Evolutionary conservation across 2,329 filamentous ascomycete species (phyloP), one percentile per base, ranked within the genome.

Genomic region (Scopulariopsis brevicaulis): DNA sequence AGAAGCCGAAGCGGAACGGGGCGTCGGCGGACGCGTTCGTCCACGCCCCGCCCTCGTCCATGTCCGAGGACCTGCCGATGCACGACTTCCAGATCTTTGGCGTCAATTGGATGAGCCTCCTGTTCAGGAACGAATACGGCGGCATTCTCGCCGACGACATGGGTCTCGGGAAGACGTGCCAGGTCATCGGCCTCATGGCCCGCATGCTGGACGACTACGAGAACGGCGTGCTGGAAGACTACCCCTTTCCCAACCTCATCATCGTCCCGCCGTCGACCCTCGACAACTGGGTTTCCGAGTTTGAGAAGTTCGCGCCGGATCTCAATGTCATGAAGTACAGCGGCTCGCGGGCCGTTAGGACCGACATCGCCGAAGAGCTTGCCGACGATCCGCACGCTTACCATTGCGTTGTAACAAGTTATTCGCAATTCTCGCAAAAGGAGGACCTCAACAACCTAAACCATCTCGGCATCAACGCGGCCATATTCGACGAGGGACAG

Each of bases 111-210:
- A 81, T 99, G 66, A 84, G 86, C 58, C 73, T 97, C 53, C 79
- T 99, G 15, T 96, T 90, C 73, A 79, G 85, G 56, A 85, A 89
- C 59, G 79, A 85, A 32, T 81, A 95, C 56, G 93, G 90, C 53
- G 93, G 91, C 62, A 97, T 99, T 59, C 77, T 99, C 20, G 94
- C 94, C 1, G 94, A 99, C 68, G 94, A 99, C 68, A 99, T 99
- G 94, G 94, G 89, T 56, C 76, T 93, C 48, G 94, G 94, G 53
- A 99, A 99, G 77, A 99, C 94, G 0, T 96, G 91, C 65, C 93
- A 99, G 67, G 90, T 97, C 61, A 96, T 99, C 64, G 85, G 90
- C 0, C 90, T 99, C 65, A 79, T 99, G 53, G 88, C 90, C 18
- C 86, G 96, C 65, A 76, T 99, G 28, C 84, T 89, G 18, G 84